These are phyloP conservation scores for Penicillium sp. DNA, from an alignment of 2,329 filamentous ascomycete genomes.

Conservation along the genomic window DNA sequence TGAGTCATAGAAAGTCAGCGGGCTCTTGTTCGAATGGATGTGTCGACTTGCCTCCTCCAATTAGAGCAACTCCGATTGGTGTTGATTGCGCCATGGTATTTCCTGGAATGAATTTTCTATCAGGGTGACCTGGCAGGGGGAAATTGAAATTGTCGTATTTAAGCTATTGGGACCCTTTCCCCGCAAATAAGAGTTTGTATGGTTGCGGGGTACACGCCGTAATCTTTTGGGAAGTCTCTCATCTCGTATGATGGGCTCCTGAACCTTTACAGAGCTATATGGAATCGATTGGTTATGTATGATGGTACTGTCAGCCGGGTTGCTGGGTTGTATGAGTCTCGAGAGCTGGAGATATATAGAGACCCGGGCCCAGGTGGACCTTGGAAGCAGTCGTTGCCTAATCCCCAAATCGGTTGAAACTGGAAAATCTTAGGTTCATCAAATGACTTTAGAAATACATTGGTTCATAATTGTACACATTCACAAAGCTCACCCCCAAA, in stretches of 20 bases:
- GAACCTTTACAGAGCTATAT: background rate
- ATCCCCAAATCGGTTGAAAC: background rate
- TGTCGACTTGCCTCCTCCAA: background rate
- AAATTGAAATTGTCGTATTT: background rate
- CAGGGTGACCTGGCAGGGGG: background rate
- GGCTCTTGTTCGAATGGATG: background rate
- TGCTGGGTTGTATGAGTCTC: background rate
- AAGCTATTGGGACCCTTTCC: background rate
- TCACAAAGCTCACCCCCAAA: background rate
- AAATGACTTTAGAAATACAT: conserved; percentile 2
- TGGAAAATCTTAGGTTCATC: background rate
- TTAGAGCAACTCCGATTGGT: background rate
- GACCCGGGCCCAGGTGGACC: too few species aligned
- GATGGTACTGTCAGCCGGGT: background rate
- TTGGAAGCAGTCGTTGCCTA: background rate
- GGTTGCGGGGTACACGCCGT: background rate
- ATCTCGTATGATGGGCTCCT: background rate
- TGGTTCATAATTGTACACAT: background rate
- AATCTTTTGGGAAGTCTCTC: background rate
- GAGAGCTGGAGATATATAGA: background rate
- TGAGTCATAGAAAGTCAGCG: background rate
- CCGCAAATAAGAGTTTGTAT: background rate
- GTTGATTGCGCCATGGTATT: background rate
- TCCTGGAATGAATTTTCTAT: too few species aligned
- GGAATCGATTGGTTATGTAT: too few species aligned